Conservation (phyloP, 1,284 basidiomycete genomes). For the Marasmius oreades region DNA sequence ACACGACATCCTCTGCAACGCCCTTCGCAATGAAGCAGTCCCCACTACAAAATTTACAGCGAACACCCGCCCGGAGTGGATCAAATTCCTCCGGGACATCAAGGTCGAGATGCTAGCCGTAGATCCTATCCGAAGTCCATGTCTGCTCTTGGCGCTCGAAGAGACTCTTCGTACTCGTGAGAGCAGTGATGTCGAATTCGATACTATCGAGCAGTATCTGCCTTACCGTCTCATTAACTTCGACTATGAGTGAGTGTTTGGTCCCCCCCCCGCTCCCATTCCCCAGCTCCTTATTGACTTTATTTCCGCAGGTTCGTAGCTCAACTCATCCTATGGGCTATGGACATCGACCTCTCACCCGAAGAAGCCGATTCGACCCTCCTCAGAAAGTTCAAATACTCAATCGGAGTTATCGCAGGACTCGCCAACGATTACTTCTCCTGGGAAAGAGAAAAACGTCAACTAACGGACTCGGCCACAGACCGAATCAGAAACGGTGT, state of each 20-base stretch:
- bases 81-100: constrained; percentile 13
- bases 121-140: constrained; percentile 13
- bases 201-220: constrained; percentile 19
- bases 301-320: constrained; percentile 8
- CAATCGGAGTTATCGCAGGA: constrained; percentile 17
- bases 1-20: constrained; percentile 19
- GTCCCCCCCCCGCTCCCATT: constrained; percentile 9
- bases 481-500: constrained; percentile 19
- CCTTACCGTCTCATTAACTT: constrained; percentile 22
- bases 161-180: constrained; percentile 19
- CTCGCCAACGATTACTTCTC: constrained; percentile 24
- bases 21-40: constrained; percentile 8
- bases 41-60: background rate
- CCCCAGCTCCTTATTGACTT: background rate
- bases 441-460: constrained; percentile 21
- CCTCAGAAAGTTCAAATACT: constrained; percentile 16
- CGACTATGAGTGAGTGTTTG: constrained; percentile 18
- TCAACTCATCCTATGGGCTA: constrained; percentile 19
- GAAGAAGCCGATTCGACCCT: constrained; percentile 10
- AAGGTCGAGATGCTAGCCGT: constrained; percentile 17
- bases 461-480: constrained; percentile 11
- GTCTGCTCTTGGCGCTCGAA: constrained; percentile 15
- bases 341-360: constrained; percentile 15
- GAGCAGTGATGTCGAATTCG: constrained; percentile 16
- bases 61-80: background rate